Percentiles rank a stretch among this genome's conserved stretches.
Conservation (phyloP, 176 grass and related monocot genomes). For the Lolium perenne region DNA sequence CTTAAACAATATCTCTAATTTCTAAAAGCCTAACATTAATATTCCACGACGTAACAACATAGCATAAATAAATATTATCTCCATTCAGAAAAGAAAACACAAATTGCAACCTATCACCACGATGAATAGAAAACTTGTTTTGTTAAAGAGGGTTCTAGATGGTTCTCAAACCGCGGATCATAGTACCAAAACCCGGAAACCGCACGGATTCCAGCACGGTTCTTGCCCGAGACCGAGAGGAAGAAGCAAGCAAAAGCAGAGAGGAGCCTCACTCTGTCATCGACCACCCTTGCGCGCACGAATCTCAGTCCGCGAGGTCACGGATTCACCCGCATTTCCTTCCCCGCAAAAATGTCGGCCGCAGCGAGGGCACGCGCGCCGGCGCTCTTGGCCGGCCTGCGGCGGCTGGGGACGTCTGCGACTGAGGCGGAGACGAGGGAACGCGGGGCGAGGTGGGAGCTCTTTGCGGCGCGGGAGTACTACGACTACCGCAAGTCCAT, state of each 20-base stretch:
- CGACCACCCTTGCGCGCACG: not conserved
- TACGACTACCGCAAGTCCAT: slow-evolving; percentile 78
- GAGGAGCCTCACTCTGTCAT: not conserved
- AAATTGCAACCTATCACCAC: too few species aligned
- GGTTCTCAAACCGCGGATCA: too few species aligned
- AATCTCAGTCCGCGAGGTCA: not conserved
- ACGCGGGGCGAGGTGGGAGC: slow-evolving; percentile 46
- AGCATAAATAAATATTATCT: too few species aligned
- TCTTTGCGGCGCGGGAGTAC: slow-evolving; percentile 71
- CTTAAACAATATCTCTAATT: too few species aligned
- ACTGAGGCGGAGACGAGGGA: slow-evolving; percentile 31
- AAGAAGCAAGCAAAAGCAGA: not conserved
- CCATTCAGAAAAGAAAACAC: too few species aligned
- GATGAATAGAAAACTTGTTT: too few species aligned
- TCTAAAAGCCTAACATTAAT: too few species aligned
- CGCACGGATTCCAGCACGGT: too few species aligned
- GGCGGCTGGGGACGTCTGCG: slow-evolving; percentile 10
- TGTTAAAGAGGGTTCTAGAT: too few species aligned
- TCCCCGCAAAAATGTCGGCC: not conserved
- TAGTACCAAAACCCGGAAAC: too few species aligned
- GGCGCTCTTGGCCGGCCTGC: not conserved
- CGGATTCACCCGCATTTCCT: not conserved
- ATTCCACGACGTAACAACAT: too few species aligned
- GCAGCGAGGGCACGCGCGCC: not conserved
- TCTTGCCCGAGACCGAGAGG: too few species aligned